These are phyloP conservation scores for Pythium folliculosum DNA, from an alignment of 352 stramenopile species.

Conservation along the genomic window DNA sequence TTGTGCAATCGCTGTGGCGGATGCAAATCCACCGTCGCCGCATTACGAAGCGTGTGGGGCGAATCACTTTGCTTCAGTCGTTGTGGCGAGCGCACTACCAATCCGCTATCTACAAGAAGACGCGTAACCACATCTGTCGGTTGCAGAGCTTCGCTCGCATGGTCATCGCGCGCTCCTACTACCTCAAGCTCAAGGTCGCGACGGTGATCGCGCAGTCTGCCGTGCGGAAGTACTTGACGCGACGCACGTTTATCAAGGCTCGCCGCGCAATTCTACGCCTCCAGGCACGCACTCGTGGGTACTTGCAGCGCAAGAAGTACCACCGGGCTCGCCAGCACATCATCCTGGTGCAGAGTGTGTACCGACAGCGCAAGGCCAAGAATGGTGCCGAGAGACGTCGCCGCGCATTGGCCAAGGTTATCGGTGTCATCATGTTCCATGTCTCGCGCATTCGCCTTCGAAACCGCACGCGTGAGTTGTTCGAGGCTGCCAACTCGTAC, in stretches of 20 bases:
- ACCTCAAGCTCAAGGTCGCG: conserved; percentile 50
- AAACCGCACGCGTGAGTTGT: conserved; percentile 79
- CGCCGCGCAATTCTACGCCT: conserved; percentile 65
- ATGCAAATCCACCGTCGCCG: conserved; percentile 69
- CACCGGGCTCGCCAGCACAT: conserved; percentile 39
- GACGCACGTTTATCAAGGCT: conserved; percentile 60
- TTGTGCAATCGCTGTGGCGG: conserved; percentile 79
- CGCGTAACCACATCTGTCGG: conserved; percentile 59
- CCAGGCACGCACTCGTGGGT: conserved; percentile 66
- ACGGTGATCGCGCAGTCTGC: conserved; percentile 68
- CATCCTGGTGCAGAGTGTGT: conserved; percentile 77
- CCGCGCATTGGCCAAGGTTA: conserved; percentile 67
- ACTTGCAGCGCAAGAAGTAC: conserved; percentile 71
- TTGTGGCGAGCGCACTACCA: conserved; percentile 76
- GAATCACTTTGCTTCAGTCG: conserved; percentile 77
- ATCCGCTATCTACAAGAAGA: conserved; percentile 54
- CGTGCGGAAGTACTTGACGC: conserved; percentile 71
- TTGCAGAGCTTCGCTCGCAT: conserved; percentile 72
- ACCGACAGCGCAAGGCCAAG: conserved; percentile 60
- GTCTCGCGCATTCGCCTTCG: conserved; percentile 82
- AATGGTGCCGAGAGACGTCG: conserved; percentile 51
- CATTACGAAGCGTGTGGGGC: conserved; percentile 45
- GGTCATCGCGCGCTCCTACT: conserved; percentile 55
- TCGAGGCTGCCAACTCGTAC: conserved; percentile 74
- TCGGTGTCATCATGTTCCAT: conserved; percentile 74